Evolutionary conservation across 257 asterid species (phyloP), one percentile per base, ranked within the genome.

Genomic region (Jaltomata sinuosa): DNA sequence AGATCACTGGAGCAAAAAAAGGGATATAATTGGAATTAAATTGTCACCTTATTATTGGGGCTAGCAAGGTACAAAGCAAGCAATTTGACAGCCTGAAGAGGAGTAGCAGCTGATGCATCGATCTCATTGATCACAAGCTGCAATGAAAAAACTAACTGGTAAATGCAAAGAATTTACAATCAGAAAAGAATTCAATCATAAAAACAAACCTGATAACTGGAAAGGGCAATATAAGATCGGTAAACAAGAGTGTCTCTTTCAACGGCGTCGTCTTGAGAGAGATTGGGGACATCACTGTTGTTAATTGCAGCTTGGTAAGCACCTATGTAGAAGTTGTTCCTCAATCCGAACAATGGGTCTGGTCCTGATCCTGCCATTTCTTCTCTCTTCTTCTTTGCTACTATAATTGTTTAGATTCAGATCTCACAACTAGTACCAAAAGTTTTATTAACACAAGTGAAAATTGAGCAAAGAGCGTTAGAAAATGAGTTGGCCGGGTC

Each of bases 291-390:
- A 86, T 93, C 94, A 89, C 98, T 94, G 93, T 90, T 94, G 95
- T 94, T 96, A 87, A 96, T 96, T 62, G 98, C 98, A 36, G 98
- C 97, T 92, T 96, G 99, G 86, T 92, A 96, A 22, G 99, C 98
- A 25, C 98, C 99, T 74, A 94, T 59, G 88, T 93, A 96, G 85
- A 96, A 96, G 65, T 91, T 96, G 96, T 94, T 96, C 85, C 97
- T 89, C 87, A 96, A 89, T 82, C 94, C 96, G 83, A 96, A 96
- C 59, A 96, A 80, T 74, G 90, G 97, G 88, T 96, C 99, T 65
- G 99, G 98, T 88, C 96, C 98, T 85, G 91, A 92, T 38, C 84
- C 92, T 65, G 87, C 90, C 88, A 87, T 82, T 77, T 84, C 80
- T 91, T 89, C 11, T 81, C n/a, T 40, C 74, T 55, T 61, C 72